Conservation (phyloP, 2,329 filamentous ascomycete genomes). For the Aspergillus eucalypticola region DNA sequence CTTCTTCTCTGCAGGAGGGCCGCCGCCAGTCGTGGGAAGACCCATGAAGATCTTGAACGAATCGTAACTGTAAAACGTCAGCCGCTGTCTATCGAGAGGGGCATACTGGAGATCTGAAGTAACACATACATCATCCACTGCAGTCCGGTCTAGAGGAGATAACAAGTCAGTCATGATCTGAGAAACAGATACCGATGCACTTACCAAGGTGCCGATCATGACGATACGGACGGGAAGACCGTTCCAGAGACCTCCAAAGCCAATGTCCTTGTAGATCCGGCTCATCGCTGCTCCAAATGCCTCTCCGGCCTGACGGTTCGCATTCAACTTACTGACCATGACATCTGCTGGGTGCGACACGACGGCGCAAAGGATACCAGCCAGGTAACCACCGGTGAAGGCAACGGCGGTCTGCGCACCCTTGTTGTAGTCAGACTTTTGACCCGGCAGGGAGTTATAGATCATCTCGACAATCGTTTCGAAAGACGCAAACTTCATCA, state of each 20-base stretch:
- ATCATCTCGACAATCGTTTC: conserved; percentile 88
- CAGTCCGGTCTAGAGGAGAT: conserved; percentile 62
- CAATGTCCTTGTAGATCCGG: conserved; percentile 84
- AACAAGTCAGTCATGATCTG: conserved; percentile 19
- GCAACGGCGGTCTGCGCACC: conserved; percentile 80
- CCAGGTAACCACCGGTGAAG: conserved; percentile 80
- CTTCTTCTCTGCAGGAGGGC: conserved; percentile 50
- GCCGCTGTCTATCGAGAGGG: conserved; percentile 7
- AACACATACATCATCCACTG: conserved; percentile 89
- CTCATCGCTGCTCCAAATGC: conserved; percentile 72
- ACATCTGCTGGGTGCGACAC: conserved; percentile 81
- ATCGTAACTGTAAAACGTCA: conserved; percentile 52
- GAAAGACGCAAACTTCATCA: conserved; percentile 93
- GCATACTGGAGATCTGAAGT: neutral
- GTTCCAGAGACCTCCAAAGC: conserved; percentile 88
- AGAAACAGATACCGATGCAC: conserved; percentile 14
- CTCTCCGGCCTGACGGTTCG: conserved; percentile 73
- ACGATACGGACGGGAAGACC: conserved; percentile 82
- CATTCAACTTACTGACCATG: conserved; percentile 91
- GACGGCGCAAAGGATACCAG: conserved; percentile 83
- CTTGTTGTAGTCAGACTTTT: conserved; percentile 78
- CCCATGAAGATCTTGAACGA: conserved; percentile 92
- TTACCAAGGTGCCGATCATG: conserved; percentile 74
- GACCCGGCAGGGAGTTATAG: conserved; percentile 72
- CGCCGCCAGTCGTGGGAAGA: conserved; percentile 76